Percentiles rank a stretch among this genome's conserved stretches.
Conservation (phyloP, 78 protist species). For the Isochrysis galbana region DNA sequence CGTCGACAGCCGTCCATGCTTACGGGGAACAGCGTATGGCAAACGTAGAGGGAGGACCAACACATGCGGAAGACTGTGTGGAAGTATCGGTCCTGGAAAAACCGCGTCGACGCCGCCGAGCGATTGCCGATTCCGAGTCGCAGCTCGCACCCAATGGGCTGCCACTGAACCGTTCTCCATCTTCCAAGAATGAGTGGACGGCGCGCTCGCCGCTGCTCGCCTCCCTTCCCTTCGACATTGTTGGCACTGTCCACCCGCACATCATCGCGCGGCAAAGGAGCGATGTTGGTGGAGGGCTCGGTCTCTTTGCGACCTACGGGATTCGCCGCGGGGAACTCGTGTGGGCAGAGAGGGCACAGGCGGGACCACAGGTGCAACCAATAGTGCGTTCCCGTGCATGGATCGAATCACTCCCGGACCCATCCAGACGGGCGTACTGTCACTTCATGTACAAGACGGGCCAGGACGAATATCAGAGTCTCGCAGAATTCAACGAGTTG, state of each 20-base stretch:
- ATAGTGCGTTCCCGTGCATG: background rate
- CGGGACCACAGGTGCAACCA: background rate
- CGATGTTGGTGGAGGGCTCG: background rate
- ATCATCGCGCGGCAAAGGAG: background rate
- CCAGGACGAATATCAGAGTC: slow-evolving; percentile 10
- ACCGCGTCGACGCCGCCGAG: too few species aligned
- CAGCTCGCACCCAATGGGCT: slow-evolving; percentile 20
- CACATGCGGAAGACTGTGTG: too few species aligned
- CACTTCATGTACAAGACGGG: slow-evolving; percentile 32
- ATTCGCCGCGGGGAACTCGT: background rate
- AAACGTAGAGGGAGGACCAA: too few species aligned
- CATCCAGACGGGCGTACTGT: background rate
- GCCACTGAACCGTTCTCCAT: background rate
- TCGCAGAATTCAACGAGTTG: slow-evolving; percentile 14
- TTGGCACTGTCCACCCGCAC: background rate
- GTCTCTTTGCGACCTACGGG: background rate
- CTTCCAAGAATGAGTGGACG: background rate
- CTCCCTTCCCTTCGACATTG: background rate
- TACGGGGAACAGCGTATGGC: too few species aligned
- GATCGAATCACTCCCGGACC: slow-evolving; percentile 1
- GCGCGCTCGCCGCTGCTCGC: background rate
- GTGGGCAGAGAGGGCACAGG: slow-evolving; percentile 4
- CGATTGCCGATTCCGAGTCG: too few species aligned
- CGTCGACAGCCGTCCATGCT: too few species aligned
- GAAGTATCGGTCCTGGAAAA: too few species aligned